Evolutionary conservation across 2,329 filamentous ascomycete species (phyloP).

Genomic region (Hymenoscyphus occultus): DNA sequence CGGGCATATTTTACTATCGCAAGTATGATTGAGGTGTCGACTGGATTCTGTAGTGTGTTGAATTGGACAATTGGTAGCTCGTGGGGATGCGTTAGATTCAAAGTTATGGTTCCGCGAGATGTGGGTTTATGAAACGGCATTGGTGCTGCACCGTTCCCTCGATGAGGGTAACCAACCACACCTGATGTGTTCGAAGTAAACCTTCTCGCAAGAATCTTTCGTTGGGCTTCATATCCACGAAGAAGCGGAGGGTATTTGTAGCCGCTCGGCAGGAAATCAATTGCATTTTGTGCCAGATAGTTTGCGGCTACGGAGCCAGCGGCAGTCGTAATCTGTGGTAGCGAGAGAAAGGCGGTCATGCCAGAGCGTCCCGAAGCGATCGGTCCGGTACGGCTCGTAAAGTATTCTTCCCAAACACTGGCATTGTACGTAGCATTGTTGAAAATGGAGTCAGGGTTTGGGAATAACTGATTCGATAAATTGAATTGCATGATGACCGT

Average conservation of each 20-base stretch:
- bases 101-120: conserved; percentile 37
- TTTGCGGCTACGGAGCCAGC: background rate
- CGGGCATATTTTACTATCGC: conserved; percentile 7
- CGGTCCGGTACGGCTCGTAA: conserved; percentile 6
- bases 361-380: conserved; percentile 10
- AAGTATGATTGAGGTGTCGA: conserved; percentile 38
- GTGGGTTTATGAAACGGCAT: conserved; percentile 30
- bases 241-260: conserved; percentile 14
- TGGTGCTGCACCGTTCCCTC: conserved; percentile 12
- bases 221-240: conserved; percentile 15
- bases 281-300: conserved; percentile 37
- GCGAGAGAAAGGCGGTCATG: conserved; percentile 10
- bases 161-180: background rate
- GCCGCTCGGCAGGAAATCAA: conserved; percentile 32
- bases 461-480: conserved; percentile 10
- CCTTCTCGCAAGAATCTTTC: conserved; percentile 27
- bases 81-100: conserved; percentile 30
- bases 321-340: conserved; percentile 28
- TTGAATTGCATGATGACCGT: conserved; percentile 9
- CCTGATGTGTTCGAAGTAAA: conserved; percentile 4
- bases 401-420: conserved; percentile 33
- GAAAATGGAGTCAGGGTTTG: conserved; percentile 10
- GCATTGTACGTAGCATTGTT: conserved; percentile 31
- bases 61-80: conserved; percentile 37
- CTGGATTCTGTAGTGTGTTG: conserved; percentile 37